phyloP scores from a whole-genome alignment of 306 rosid species.

The Urtica urens region DNA sequence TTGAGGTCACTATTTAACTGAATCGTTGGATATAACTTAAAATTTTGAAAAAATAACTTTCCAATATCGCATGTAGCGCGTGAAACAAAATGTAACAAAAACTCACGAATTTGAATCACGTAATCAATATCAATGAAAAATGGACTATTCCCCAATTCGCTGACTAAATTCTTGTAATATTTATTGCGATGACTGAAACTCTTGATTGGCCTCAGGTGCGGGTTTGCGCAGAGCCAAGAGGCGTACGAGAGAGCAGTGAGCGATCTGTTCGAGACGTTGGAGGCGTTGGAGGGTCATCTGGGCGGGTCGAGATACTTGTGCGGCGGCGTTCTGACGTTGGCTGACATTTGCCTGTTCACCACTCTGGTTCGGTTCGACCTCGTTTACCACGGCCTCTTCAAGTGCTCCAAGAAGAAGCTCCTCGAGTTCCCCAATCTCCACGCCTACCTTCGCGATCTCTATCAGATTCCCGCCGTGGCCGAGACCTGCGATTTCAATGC shows the following conservation, averaged over 20 bases:
- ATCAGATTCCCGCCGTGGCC: conserved; percentile 84
- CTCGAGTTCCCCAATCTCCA: conserved; percentile 55
- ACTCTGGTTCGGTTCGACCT: conserved; percentile 67
- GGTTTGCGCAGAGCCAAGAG: conserved; percentile 88
- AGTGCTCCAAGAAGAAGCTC: conserved; percentile 77
- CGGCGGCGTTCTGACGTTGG: conserved; percentile 50
- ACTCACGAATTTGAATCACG: too few relatives aligned
- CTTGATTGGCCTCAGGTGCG: too few relatives aligned
- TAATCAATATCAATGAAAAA: too few relatives aligned
- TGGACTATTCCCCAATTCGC: too few relatives aligned
- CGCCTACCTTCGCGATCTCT: conserved; percentile 65
- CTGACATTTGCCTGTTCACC: conserved; percentile 64
- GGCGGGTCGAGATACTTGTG: conserved; percentile 41
- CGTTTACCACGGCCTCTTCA: conserved; percentile 63
- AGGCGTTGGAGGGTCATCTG: conserved; percentile 53
- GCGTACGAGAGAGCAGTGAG: conserved; percentile 62
- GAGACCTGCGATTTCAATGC: conserved; percentile 56
- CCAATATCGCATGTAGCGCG: too few relatives aligned
- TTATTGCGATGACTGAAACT: too few relatives aligned
- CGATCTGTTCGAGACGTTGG: conserved; percentile 50
- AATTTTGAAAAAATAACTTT: too few relatives aligned
- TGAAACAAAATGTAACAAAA: too few relatives aligned
- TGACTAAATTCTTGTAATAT: too few relatives aligned
- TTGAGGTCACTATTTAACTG: too few relatives aligned
- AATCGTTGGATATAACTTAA: too few relatives aligned